phyloP scores from a whole-genome alignment of 2,329 filamentous ascomycete genomes.

The Hypoxylon sp. region DNA sequence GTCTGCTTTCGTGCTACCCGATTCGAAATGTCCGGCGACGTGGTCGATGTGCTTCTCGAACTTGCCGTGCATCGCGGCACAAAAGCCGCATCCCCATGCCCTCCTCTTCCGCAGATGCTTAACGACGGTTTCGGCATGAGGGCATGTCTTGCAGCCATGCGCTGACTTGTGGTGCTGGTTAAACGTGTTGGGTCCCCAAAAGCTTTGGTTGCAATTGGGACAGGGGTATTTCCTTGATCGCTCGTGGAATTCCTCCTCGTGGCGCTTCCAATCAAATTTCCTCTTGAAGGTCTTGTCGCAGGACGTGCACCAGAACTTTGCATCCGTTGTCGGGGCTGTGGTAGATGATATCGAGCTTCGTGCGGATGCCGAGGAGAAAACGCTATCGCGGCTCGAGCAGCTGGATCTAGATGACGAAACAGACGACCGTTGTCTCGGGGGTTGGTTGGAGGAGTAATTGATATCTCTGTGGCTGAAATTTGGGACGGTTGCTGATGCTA shows the following conservation, averaged over 20 bases:
- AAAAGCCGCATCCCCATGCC: slow-evolving; percentile 79
- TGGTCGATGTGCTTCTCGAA: slow-evolving; percentile 78
- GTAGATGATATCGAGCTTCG: slow-evolving; percentile 53
- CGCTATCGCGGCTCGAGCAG: slow-evolving; percentile 54
- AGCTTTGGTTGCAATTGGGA: slow-evolving; percentile 77
- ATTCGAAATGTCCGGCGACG: slow-evolving; percentile 77
- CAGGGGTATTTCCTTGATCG: slow-evolving; percentile 78
- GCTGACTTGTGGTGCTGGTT: slow-evolving; percentile 77
- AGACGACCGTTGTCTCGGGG: slow-evolving; percentile 50
- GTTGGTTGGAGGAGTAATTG: slow-evolving; percentile 48
- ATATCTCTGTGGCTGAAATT: slow-evolving; percentile 52
- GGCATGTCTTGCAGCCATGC: slow-evolving; percentile 75
- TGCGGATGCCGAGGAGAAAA: slow-evolving; percentile 52
- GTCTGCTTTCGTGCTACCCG: slow-evolving; percentile 72
- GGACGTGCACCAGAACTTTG: slow-evolving; percentile 60
- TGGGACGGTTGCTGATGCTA: slow-evolving; percentile 45
- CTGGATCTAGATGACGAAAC: slow-evolving; percentile 54
- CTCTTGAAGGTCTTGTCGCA: slow-evolving; percentile 76
- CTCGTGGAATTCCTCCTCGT: slow-evolving; percentile 79
- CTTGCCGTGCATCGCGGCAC: slow-evolving; percentile 72
- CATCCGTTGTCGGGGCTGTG: slow-evolving; percentile 45
- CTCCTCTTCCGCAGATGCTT: slow-evolving; percentile 74
- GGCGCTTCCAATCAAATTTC: slow-evolving; percentile 78
- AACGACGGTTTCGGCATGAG: slow-evolving; percentile 75
- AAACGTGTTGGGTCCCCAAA: slow-evolving; percentile 78